Evolutionary conservation across 1,139 yeast species (phyloP).

Genomic region (Pichiaceae sp.): DNA sequence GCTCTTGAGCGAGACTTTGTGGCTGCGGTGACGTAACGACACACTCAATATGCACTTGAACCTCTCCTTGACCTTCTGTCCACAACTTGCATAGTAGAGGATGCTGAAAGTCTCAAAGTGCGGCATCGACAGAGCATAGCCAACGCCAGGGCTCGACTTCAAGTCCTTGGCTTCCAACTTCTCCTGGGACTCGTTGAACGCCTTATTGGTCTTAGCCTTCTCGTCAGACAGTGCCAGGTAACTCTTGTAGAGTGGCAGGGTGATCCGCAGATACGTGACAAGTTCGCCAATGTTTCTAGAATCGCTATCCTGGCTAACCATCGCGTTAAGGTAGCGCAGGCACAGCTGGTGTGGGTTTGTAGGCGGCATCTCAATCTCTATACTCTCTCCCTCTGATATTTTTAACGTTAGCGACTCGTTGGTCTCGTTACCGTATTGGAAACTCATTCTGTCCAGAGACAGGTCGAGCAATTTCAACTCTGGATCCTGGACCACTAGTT

Average conservation of each 20-base stretch:
- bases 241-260: constrained; percentile 19
- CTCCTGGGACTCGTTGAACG: constrained; percentile 11
- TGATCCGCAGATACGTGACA: constrained; percentile 20
- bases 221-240: constrained; percentile 9
- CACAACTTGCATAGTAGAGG: constrained; percentile 14
- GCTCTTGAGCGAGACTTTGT: constrained; percentile 11
- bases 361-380: constrained; percentile 18
- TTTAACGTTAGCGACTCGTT: constrained; percentile 19
- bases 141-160: constrained; percentile 11
- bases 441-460: constrained; percentile 18
- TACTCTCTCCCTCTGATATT: constrained; percentile 8
- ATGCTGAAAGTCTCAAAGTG: constrained; percentile 17
- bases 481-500: constrained; percentile 19
- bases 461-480: constrained; percentile 18
- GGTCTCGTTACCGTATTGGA: constrained; percentile 20
- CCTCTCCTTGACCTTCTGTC: constrained; percentile 13
- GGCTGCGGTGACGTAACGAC: constrained; percentile 15
- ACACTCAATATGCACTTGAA: constrained; percentile 12
- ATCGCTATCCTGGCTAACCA: constrained; percentile 7
- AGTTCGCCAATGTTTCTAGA: constrained; percentile 15
- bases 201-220: constrained; percentile 3
- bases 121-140: constrained; percentile 13
- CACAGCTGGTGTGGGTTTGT: constrained; percentile 20
- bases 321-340: constrained; percentile 14
- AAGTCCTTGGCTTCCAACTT: constrained; percentile 5